These are phyloP conservation scores for Cnidoscolus chayamansa DNA, from an alignment of 441 rosid genomes.

Conservation along the genomic window DNA sequence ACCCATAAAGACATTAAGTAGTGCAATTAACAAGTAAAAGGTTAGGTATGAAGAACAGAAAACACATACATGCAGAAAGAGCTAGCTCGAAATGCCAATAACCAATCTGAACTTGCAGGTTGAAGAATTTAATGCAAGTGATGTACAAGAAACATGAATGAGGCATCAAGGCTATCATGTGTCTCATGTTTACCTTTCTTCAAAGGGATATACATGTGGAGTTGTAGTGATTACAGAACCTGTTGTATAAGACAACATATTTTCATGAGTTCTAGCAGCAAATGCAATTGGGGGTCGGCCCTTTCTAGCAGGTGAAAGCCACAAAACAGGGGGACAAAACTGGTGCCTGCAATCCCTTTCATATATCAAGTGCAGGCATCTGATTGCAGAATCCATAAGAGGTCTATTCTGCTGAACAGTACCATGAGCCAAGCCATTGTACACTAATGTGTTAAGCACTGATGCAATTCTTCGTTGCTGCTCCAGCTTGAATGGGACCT, in stretches of 20 bases:
- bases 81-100: constrained; percentile 3
- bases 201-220: constrained; percentile 96
- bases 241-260: constrained; percentile 43
- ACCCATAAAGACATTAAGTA: background rate
- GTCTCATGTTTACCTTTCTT: constrained; percentile 66
- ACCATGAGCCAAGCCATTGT: constrained; percentile 61
- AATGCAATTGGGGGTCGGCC: constrained; percentile 82
- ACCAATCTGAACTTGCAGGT: background rate
- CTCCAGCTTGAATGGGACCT: constrained; percentile 87
- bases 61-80: background rate
- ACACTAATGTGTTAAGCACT: constrained; percentile 83
- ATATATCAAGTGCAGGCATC: constrained; percentile 92
- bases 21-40: background rate
- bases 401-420: constrained; percentile 51
- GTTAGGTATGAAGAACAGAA: background rate
- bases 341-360: constrained; percentile 95
- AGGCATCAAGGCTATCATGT: constrained; percentile 8
- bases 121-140: background rate
- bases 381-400: constrained; percentile 80
- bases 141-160: constrained; percentile 1
- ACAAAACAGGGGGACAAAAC: constrained; percentile 80
- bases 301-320: constrained; percentile 93
- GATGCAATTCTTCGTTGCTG: constrained; percentile 81
- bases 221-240: constrained; percentile 73
- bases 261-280: constrained; percentile 92